These are phyloP conservation scores for Exophiala mesophila DNA, from an alignment of 2,329 filamentous ascomycete genomes.

Conservation along the genomic window DNA sequence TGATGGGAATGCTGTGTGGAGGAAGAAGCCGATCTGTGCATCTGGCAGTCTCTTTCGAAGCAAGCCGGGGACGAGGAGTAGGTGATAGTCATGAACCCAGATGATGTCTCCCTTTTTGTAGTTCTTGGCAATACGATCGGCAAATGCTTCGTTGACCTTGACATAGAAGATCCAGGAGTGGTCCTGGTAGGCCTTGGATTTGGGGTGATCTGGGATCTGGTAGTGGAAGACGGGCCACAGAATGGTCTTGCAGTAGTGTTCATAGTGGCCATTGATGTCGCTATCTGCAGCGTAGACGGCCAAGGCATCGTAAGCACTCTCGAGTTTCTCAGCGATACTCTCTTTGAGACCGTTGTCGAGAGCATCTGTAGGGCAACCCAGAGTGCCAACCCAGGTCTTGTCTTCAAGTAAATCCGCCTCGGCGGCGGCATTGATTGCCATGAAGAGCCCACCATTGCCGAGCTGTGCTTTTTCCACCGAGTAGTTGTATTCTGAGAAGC, in stretches of 20 bases:
- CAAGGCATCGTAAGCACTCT: conserved; percentile 75
- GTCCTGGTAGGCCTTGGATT: conserved; percentile 96
- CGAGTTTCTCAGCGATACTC: conserved; percentile 76
- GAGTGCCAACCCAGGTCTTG: conserved; percentile 83
- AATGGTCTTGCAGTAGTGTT: conserved; percentile 96
- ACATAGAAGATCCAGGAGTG: conserved; percentile 96
- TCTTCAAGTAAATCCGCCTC: conserved; percentile 66
- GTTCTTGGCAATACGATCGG: conserved; percentile 80
- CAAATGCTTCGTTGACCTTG: conserved; percentile 87
- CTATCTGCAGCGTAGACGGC: conserved; percentile 69
- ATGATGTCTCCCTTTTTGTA: conserved; percentile 92
- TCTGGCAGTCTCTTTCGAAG: conserved; percentile 79
- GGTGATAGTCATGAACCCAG: conserved; percentile 94
- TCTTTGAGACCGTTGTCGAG: conserved; percentile 69
- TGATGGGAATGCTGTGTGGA: conserved; percentile 92
- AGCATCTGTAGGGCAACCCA: conserved; percentile 90
- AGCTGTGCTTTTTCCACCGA: conserved; percentile 78
- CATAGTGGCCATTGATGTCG: conserved; percentile 91
- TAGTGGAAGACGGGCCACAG: conserved; percentile 98
- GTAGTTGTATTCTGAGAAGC: conserved; percentile 77
- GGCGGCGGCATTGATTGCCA: conserved; percentile 74
- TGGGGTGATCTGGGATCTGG: conserved; percentile 94
- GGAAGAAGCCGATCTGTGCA: conserved; percentile 91
- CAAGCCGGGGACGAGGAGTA: conserved; percentile 84
- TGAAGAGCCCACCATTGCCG: conserved; percentile 86